Evolutionary conservation across 1,284 basidiomycete species (phyloP).

Genomic region (Coniferiporia sulphurascens): DNA sequence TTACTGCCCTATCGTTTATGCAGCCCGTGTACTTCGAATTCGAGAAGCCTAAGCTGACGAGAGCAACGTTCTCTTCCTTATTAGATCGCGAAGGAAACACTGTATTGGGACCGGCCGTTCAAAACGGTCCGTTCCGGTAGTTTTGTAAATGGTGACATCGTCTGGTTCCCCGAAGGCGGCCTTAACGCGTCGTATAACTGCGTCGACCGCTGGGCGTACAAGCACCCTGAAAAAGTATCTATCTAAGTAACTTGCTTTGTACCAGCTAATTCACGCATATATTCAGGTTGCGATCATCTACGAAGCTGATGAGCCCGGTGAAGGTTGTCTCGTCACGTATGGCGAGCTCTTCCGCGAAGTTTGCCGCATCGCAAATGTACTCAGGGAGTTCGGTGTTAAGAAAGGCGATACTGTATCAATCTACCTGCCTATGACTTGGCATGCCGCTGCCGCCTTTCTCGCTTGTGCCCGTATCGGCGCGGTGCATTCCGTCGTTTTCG

Average conservation of each 20-base stretch:
- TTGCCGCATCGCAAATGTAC: conserved; percentile 86
- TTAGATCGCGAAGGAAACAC: conserved; percentile 74
- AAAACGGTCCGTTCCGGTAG: conserved; percentile 81
- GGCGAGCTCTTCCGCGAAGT: conserved; percentile 88
- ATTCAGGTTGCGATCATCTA: conserved; percentile 89
- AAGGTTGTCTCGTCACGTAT: conserved; percentile 78
- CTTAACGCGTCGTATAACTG: conserved; percentile 96
- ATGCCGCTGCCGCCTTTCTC: conserved; percentile 92
- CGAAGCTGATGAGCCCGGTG: conserved; percentile 92
- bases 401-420: conserved; percentile 95
- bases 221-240: conserved; percentile 80
- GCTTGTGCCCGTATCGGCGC: conserved; percentile 97
- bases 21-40: background rate
- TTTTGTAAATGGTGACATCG: conserved; percentile 85
- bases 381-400: conserved; percentile 87
- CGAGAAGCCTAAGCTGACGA: background rate
- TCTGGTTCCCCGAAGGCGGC: conserved; percentile 92
- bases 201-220: conserved; percentile 93
- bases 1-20: background rate
- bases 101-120: conserved; percentile 93
- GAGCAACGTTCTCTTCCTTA: background rate
- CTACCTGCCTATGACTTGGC: conserved; percentile 90
- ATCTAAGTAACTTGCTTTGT: conserved; percentile 7
- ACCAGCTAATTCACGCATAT: background rate
- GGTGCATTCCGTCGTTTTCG: conserved; percentile 98